A percentile compares a stretch with the other conserved stretches of the same genome.
phyloP scores from a whole-genome alignment of 768 basidiomycete species.

The Rhizopogon rudus region DNA sequence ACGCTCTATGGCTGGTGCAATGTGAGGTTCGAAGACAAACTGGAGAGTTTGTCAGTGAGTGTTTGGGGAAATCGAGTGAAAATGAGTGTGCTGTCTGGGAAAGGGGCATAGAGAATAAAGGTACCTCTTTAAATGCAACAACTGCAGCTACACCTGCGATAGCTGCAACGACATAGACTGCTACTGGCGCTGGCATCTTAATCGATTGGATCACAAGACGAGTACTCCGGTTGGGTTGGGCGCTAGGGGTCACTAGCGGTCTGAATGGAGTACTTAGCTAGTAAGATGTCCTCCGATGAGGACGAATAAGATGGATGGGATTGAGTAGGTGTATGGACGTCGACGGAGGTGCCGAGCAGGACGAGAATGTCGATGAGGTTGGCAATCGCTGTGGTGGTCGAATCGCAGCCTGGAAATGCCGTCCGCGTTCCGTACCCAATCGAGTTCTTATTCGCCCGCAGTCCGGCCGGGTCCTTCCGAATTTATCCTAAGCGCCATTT shows the following conservation, averaged over 20 bases:
- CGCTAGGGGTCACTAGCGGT: neutral
- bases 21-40: conserved; percentile 69
- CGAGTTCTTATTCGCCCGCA: neutral
- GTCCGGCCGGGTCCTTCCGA: neutral
- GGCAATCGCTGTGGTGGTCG: neutral
- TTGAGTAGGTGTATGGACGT: neutral
- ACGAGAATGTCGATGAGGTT: neutral
- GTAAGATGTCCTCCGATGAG: neutral
- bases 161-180: conserved; percentile 47
- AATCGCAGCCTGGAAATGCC: neutral
- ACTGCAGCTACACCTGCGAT: conserved; percentile 45
- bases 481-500: neutral
- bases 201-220: neutral
- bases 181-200: conserved; percentile 27
- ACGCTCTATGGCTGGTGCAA: conserved; percentile 55
- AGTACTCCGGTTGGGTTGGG: neutral
- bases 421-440: neutral
- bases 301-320: neutral
- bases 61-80: neutral
- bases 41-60: conserved; percentile 17
- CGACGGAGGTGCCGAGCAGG: neutral
- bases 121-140: conserved; percentile 57
- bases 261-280: neutral
- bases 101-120: conserved; percentile 9
- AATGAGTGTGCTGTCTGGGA: neutral